phyloP scores from a whole-genome alignment of 129 eudicot genomes.

The Saposhnikovia divaricata region DNA sequence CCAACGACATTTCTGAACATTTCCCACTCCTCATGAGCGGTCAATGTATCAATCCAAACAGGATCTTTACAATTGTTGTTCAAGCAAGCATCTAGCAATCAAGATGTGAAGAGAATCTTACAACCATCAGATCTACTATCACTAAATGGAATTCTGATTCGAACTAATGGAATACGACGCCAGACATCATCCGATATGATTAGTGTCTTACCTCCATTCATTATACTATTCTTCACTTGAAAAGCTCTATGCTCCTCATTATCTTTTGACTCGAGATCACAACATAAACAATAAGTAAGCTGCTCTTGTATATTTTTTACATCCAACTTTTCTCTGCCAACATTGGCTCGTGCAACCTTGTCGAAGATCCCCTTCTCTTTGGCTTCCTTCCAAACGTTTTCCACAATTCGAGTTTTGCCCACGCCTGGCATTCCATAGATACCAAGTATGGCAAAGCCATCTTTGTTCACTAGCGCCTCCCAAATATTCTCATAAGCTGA shows the following conservation, averaged over 20 bases:
- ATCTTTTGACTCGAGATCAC: background rate
- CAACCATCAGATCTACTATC: constrained; percentile 2
- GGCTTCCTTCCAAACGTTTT: background rate
- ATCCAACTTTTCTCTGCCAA: background rate
- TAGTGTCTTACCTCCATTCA: background rate
- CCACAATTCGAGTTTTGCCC: background rate
- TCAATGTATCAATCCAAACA: background rate
- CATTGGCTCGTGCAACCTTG: background rate
- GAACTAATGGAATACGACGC: background rate
- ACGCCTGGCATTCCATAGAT: background rate
- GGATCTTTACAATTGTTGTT: background rate
- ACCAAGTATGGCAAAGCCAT: background rate
- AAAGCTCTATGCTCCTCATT: background rate
- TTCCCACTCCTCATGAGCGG: constrained; percentile 1
- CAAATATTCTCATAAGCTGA: background rate
- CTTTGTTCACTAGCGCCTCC: background rate
- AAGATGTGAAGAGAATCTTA: constrained; percentile 11
- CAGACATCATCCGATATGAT: constrained; percentile 16
- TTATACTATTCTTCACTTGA: background rate
- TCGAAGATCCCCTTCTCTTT: background rate
- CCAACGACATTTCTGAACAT: constrained; percentile 7
- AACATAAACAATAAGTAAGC: background rate
- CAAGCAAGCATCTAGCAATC: background rate
- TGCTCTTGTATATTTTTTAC: background rate
- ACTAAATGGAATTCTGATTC: background rate